phyloP scores from a whole-genome alignment of 2,329 filamentous ascomycete genomes.

The Verticillium klebahnii region DNA sequence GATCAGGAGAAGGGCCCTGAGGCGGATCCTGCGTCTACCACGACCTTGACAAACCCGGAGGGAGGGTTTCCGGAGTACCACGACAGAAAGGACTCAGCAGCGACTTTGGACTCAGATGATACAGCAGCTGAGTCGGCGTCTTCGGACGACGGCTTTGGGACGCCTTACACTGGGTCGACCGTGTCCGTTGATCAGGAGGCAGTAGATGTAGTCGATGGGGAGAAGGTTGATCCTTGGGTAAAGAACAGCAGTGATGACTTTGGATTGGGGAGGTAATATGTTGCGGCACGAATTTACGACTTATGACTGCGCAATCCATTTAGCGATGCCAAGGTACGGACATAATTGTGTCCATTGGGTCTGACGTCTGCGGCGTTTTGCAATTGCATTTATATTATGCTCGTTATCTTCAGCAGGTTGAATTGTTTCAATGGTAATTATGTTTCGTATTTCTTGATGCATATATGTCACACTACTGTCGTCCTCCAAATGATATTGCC shows the following conservation, averaged over 20 bases:
- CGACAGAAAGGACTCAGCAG: not conserved
- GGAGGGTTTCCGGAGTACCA: not conserved
- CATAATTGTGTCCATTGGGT: too few species aligned
- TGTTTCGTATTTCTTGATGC: too few species aligned
- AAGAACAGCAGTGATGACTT: not conserved
- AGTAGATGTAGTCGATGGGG: not conserved
- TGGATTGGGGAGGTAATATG: not conserved
- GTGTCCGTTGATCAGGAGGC: not conserved
- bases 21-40: not conserved
- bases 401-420: too few species aligned
- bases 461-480: too few species aligned
- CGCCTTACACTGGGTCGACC: not conserved
- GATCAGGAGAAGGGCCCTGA: conserved; percentile 12
- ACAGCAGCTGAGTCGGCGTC: not conserved
- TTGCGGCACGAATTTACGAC: not conserved
- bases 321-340: too few species aligned
- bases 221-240: not conserved
- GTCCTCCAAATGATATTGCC: too few species aligned
- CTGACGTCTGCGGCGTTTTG: too few species aligned
- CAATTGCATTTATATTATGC: too few species aligned
- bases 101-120: not conserved
- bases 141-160: not conserved
- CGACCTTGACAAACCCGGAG: not conserved
- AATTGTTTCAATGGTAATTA: too few species aligned
- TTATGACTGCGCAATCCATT: not conserved